Evolutionary conservation across 768 basidiomycete genomes (phyloP).

Genomic region (Termitomyces sp.): DNA sequence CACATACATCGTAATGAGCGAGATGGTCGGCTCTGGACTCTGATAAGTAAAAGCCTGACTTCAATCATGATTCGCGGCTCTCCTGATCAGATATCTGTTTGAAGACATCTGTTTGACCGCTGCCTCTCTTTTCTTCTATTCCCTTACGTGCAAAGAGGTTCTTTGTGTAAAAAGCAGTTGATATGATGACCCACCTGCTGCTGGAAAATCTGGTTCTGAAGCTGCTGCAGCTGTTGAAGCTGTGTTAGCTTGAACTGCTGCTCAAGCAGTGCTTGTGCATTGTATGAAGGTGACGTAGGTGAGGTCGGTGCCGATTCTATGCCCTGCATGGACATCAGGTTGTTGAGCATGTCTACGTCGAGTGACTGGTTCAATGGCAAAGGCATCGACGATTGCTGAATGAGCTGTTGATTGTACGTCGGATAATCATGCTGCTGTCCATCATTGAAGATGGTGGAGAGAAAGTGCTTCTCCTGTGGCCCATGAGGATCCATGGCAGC

Average conservation of each 20-base stretch:
- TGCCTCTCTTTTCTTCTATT: neutral
- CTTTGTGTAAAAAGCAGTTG: neutral
- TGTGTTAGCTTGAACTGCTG: conserved; percentile 78
- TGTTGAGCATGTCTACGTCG: conserved; percentile 46
- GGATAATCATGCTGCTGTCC: conserved; percentile 11
- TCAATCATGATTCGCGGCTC: neutral
- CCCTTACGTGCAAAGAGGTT: neutral
- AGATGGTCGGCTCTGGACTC: neutral
- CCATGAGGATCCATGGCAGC: conserved; percentile 14
- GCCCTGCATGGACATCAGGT: conserved; percentile 47
- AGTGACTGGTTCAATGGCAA: conserved; percentile 26
- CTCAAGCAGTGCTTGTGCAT: conserved; percentile 54
- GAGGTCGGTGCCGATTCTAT: conserved; percentile 27
- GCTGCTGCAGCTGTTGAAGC: conserved; percentile 62
- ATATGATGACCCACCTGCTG: conserved; percentile 60
- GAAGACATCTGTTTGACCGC: neutral
- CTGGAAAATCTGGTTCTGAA: conserved; percentile 85
- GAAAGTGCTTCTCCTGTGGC: conserved; percentile 19
- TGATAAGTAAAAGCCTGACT: neutral
- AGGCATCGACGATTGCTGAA: conserved; percentile 10
- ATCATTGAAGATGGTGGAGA: conserved; percentile 16
- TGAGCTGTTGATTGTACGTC: conserved; percentile 7
- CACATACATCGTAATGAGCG: neutral
- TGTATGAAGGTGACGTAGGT: conserved; percentile 20
- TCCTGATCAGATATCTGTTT: neutral